These are phyloP conservation scores for Colletotrichum siamense DNA, from an alignment of 2,329 filamentous ascomycete species.

Conservation along the genomic window DNA sequence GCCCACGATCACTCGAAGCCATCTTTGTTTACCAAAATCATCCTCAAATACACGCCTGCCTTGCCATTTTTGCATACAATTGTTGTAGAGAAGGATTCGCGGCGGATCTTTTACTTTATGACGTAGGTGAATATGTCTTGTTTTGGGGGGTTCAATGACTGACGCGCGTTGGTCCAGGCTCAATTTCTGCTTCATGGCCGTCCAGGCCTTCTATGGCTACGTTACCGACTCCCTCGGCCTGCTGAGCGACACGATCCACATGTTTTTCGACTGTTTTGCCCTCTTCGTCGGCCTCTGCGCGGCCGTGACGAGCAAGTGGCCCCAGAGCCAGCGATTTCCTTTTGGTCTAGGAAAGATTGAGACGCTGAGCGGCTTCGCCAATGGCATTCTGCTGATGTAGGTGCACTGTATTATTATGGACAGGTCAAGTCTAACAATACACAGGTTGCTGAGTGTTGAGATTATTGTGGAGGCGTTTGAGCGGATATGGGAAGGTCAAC, in stretches of 20 bases:
- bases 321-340: conserved; percentile 84
- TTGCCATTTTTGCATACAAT: conserved; percentile 87
- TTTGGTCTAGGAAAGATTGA: conserved; percentile 98
- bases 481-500: conserved; percentile 80
- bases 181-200: conserved; percentile 93
- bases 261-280: conserved; percentile 98
- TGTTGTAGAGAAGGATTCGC: conserved; percentile 87
- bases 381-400: conserved; percentile 91
- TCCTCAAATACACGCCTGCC: conserved; percentile 72
- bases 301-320: conserved; percentile 96
- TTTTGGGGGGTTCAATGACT: conserved; percentile 2
- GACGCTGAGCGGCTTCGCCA: conserved; percentile 93
- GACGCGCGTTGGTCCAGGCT: conserved; percentile 59
- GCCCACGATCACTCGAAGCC: conserved; percentile 46
- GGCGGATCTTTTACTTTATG: conserved; percentile 98
- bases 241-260: conserved; percentile 97
- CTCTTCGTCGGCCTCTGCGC: conserved; percentile 89
- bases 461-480: conserved; percentile 96
- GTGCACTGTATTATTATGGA: conserved; percentile 27
- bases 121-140: conserved; percentile 57
- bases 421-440: neutral
- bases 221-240: conserved; percentile 91
- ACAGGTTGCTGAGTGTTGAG: conserved; percentile 88
- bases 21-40: conserved; percentile 73
- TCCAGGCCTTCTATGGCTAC: conserved; percentile 94